These are phyloP conservation scores for Retiboletus fuscus DNA, from an alignment of 1,284 basidiomycete genomes.

Conservation along the genomic window DNA sequence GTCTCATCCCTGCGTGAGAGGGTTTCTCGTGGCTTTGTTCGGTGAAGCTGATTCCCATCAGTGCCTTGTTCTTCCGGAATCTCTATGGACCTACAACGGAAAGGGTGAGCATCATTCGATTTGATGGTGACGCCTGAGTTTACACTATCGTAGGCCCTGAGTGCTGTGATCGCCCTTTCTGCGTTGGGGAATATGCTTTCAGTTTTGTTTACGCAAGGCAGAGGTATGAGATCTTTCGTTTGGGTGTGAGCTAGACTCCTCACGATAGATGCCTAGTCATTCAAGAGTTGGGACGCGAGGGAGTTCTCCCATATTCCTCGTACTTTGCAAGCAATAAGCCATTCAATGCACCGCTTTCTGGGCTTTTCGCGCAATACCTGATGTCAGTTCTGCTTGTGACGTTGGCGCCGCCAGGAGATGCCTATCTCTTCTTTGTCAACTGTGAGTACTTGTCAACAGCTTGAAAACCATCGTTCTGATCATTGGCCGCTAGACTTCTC, in stretches of 20 bases:
- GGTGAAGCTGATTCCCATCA: conserved; percentile 37
- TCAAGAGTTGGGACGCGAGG: conserved; percentile 77
- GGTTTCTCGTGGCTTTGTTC: conserved; percentile 19
- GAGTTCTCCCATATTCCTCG: conserved; percentile 68
- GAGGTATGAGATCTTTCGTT: conserved; percentile 55
- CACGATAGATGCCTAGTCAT: conserved; percentile 58
- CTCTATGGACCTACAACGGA: conserved; percentile 70
- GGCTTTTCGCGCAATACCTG: conserved; percentile 67
- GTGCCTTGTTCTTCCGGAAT: conserved; percentile 76
- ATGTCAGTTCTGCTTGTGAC: conserved; percentile 63
- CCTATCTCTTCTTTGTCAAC: conserved; percentile 74
- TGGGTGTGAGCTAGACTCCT: not conserved
- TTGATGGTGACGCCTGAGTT: not conserved
- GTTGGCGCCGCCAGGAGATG: conserved; percentile 71
- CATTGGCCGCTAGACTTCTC: conserved; percentile 56
- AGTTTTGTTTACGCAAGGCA: conserved; percentile 70
- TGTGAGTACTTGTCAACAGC: conserved; percentile 52
- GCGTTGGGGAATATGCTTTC: conserved; percentile 72
- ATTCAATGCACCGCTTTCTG: conserved; percentile 69
- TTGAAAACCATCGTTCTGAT: conserved; percentile 15
- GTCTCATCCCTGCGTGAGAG: conserved; percentile 70
- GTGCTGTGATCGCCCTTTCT: conserved; percentile 71
- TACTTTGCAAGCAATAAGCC: conserved; percentile 76
- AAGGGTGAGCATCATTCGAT: conserved; percentile 51
- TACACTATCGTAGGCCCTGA: conserved; percentile 61